A percentile compares a stretch with the other conserved stretches of the same genome.
These are phyloP conservation scores for Magnusiomyces tetraspermus DNA, from an alignment of 1,139 yeast species.

Conservation along the genomic window DNA sequence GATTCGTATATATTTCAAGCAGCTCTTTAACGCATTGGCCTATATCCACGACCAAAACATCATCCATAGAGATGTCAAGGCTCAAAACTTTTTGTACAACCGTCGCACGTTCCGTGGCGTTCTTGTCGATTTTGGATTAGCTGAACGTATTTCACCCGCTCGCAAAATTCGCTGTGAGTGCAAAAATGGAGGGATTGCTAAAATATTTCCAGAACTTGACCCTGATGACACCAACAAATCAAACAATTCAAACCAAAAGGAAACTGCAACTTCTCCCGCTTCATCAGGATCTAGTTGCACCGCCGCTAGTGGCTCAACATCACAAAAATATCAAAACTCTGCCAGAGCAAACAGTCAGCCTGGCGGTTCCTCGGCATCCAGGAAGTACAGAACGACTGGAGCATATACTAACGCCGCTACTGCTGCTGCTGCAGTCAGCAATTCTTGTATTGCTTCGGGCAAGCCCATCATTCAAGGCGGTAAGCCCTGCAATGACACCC, in stretches of 20 bases:
- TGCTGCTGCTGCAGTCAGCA: background rate
- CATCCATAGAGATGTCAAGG: conserved; percentile 84
- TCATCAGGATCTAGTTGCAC: background rate
- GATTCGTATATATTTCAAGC: conserved; percentile 69
- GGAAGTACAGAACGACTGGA: background rate
- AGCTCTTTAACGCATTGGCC: conserved; percentile 62
- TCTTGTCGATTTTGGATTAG: conserved; percentile 85
- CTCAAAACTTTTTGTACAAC: conserved; percentile 68
- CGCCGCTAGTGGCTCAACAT: background rate
- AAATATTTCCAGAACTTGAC: background rate
- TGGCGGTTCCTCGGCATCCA: background rate
- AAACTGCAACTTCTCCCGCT: background rate
- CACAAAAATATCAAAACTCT: background rate
- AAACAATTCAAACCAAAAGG: background rate
- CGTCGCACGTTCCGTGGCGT: conserved; percentile 71
- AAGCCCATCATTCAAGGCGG: conserved; percentile 22
- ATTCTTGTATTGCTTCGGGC: background rate
- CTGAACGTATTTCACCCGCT: conserved; percentile 38
- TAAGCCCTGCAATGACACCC: conserved; percentile 29
- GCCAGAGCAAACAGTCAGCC: background rate
- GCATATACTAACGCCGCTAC: background rate
- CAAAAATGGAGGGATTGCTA: conserved; percentile 1
- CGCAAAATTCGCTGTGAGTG: conserved; percentile 10
- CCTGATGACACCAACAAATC: background rate
- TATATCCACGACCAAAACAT: conserved; percentile 70